phyloP scores from a whole-genome alignment of 768 basidiomycete species.

The Daedalea quercina region DNA sequence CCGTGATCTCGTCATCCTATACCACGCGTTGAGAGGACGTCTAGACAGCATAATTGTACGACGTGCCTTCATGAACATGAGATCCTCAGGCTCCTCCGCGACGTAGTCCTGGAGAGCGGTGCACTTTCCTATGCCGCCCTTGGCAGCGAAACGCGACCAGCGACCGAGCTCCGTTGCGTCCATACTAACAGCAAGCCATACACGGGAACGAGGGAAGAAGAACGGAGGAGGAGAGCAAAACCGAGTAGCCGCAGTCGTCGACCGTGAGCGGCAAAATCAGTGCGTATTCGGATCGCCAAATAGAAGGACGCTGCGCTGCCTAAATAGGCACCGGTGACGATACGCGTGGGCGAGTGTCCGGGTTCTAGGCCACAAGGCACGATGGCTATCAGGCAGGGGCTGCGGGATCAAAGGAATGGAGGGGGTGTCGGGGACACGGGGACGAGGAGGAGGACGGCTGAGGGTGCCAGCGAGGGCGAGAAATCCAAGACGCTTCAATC shows the following conservation, averaged over 20 bases:
- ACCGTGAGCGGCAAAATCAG: too few species aligned
- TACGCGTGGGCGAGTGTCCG: not conserved
- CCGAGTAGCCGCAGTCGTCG: too few species aligned
- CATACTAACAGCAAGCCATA: conserved; percentile 32
- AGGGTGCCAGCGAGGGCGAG: not conserved
- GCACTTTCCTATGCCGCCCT: conserved; percentile 81
- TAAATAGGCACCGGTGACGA: too few species aligned
- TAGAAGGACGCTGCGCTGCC: too few species aligned
- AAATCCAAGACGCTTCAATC: not conserved
- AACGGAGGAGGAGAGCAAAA: too few species aligned
- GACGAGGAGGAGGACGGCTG: not conserved
- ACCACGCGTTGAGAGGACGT: not conserved
- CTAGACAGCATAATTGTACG: not conserved
- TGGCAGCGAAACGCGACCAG: conserved; percentile 81
- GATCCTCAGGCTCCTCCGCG: conserved; percentile 64
- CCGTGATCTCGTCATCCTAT: conserved; percentile 75
- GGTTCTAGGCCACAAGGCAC: not conserved
- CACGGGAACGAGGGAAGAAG: not conserved
- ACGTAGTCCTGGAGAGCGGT: conserved; percentile 70
- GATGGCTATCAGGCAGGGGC: not conserved
- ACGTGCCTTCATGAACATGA: conserved; percentile 82
- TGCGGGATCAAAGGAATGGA: conserved; percentile 7
- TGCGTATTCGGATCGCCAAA: too few species aligned
- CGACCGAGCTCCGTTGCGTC: conserved; percentile 66
- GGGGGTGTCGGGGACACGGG: conserved; percentile 7